Evolutionary conservation across 2,329 filamentous ascomycete species (phyloP).

Genomic region (Penicillium hesseltinei): DNA sequence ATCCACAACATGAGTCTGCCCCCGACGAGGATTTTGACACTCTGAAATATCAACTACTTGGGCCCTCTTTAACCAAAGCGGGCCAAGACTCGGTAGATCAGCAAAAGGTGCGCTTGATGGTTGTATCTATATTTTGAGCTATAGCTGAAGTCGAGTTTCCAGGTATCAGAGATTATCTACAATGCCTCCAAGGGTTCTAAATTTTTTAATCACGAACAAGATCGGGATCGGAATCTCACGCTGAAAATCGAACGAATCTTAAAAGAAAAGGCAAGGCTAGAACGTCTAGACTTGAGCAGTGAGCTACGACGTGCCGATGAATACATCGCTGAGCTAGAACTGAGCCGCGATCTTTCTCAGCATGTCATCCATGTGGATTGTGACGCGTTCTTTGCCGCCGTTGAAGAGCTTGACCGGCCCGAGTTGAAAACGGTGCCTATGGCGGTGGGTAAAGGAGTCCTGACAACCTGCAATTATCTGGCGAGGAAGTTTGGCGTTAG

Average conservation of each 20-base stretch:
- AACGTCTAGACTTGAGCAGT: constrained; percentile 69
- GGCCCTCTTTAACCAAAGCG: constrained; percentile 88
- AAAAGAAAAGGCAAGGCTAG: constrained; percentile 69
- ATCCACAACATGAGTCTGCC: background rate
- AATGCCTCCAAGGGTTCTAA: constrained; percentile 95
- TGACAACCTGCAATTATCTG: constrained; percentile 79
- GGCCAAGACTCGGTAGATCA: constrained; percentile 95
- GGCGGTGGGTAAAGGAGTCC: constrained; percentile 74
- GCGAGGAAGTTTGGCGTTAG: constrained; percentile 87
- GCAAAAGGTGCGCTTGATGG: constrained; percentile 58
- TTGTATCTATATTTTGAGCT: background rate
- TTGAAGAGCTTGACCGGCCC: constrained; percentile 79
- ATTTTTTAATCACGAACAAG: constrained; percentile 89
- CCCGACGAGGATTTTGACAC: constrained; percentile 52
- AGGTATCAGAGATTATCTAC: constrained; percentile 95
- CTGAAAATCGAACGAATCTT: constrained; percentile 81
- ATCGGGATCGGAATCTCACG: constrained; percentile 76
- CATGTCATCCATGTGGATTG: constrained; percentile 90
- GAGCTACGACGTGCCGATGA: constrained; percentile 77
- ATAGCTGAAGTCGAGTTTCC: constrained; percentile 6
- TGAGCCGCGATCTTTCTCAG: constrained; percentile 76
- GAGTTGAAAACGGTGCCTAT: constrained; percentile 86
- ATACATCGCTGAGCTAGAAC: constrained; percentile 75
- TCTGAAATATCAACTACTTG: constrained; percentile 84
- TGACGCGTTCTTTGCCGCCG: constrained; percentile 95